Evolutionary conservation across 768 basidiomycete genomes (phyloP).

Genomic region (Boletus tylopilopsis): DNA sequence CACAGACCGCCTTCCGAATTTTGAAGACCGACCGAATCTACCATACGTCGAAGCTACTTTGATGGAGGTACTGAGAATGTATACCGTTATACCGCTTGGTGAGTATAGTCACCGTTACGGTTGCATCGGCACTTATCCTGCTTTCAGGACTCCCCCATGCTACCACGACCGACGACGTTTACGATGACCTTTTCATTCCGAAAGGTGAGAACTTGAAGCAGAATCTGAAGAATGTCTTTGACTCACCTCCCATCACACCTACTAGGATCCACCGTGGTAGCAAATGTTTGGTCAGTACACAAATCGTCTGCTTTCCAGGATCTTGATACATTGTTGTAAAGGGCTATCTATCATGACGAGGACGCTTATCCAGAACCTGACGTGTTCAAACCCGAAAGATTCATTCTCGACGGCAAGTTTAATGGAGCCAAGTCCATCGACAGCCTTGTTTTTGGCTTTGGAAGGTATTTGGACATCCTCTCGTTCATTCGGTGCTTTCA

Average conservation of each 20-base stretch:
- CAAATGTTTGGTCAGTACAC: conserved; percentile 19
- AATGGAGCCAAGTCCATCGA: background rate
- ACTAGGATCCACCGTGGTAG: conserved; percentile 16
- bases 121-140: background rate
- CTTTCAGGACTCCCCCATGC: conserved; percentile 15
- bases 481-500: background rate
- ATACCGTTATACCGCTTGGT: conserved; percentile 26
- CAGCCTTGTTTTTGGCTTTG: conserved; percentile 20
- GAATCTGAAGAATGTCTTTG: background rate
- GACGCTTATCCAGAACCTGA: conserved; percentile 17
- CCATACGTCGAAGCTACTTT: conserved; percentile 30
- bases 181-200: conserved; percentile 21
- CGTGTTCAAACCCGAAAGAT: conserved; percentile 32
- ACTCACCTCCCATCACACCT: background rate
- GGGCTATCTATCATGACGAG: conserved; percentile 16
- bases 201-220: conserved; percentile 12
- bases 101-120: background rate
- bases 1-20: conserved; percentile 23
- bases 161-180: conserved; percentile 18
- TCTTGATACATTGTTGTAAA: background rate
- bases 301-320: background rate
- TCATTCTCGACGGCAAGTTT: conserved; percentile 16
- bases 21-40: conserved; percentile 20
- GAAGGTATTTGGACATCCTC: conserved; percentile 14
- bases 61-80: conserved; percentile 29